Evolutionary conservation across 163 green algal species (phyloP), one percentile per base, ranked within the genome.

Genomic region (Volvox carteri): DNA sequence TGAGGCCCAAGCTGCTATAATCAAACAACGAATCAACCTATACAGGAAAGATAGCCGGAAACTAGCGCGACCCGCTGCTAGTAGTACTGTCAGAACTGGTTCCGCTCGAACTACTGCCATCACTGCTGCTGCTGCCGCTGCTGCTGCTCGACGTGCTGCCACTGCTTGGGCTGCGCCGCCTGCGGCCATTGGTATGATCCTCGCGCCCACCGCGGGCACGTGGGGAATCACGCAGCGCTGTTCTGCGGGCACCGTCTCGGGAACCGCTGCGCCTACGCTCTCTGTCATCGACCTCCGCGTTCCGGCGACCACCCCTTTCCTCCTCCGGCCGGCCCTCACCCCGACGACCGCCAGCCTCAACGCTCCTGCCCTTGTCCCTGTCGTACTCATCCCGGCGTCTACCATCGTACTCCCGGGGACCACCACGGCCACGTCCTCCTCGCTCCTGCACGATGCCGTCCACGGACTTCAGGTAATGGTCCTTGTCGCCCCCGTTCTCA

Each of bases 61-160:
- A 58, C 56, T 41, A 87, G n/a, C 80, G 80, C 44, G 65, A 72
- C 2, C 65, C 80, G 23, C 65, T 79, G 80, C 80, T 80, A 11
- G 65, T 85, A 25, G 23, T 48, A 41, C 80, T 87, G 62, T 68
- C 80, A 11, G 44, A 68, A 44, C 80, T 74, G 25, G 60, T 81
- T 14, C 44, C 60, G 48, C 67, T 79, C 12, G 23, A 39, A 11
- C n/a, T 70, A 8, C 65, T 35, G 68, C 68, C 67, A 37, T 35
- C 37, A 23, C n/a, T 62, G 58, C 78, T 58, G 46, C 65, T 50
- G 30, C 46, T 60, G 7, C 54, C 52, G 41, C 78, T 79, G 44
- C 81, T 79, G 42, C 78, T 79, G 44, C 81, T 68, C 28, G 18
- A 23, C 46, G 73, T 67, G 33, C 23, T 74, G 37, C 56, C 5